Conservation (phyloP, 2,329 filamentous ascomycete species). For the Leptodontidium sp. region DNA sequence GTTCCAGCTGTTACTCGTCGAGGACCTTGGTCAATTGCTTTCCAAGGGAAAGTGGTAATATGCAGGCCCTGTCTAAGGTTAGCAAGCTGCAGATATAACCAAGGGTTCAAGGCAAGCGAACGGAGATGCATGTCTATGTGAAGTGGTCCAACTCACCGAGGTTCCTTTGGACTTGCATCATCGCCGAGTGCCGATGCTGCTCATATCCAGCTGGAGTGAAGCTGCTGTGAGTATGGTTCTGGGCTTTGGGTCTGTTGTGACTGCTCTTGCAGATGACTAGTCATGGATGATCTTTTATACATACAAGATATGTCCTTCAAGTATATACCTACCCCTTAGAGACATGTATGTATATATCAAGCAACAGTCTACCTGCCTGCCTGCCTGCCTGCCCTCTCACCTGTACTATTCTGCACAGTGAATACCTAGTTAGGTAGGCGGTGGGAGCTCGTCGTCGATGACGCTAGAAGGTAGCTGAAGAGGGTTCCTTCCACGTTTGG, state of each 20-base stretch:
- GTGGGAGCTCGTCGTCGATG: not conserved
- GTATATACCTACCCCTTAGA: not conserved
- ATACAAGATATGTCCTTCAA: not conserved
- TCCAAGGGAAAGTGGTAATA: not conserved
- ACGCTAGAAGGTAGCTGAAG: not conserved
- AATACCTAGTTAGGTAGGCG: slow-evolving; percentile 4
- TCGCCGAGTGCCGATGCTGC: not conserved
- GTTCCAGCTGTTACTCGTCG: not conserved
- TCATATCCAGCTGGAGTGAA: not conserved
- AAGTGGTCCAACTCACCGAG: no score
- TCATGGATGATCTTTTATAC: not conserved
- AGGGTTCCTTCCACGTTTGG: not conserved
- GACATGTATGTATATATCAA: not conserved
- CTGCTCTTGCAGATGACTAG: not conserved
- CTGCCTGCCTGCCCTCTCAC: not conserved
- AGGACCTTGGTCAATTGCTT: not conserved
- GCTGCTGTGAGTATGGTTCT: no score
- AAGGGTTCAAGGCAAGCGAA: not conserved
- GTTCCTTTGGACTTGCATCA: not conserved
- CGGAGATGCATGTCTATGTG: not conserved
- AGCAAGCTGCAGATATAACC: not conserved
- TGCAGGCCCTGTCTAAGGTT: not conserved
- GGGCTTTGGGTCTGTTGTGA: not conserved
- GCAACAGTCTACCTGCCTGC: not conserved
- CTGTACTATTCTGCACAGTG: not conserved